A percentile compares a stretch with the other conserved stretches of the same genome.
phyloP scores from a whole-genome alignment of 129 eudicot species.

The Flaveria trinervia region DNA sequence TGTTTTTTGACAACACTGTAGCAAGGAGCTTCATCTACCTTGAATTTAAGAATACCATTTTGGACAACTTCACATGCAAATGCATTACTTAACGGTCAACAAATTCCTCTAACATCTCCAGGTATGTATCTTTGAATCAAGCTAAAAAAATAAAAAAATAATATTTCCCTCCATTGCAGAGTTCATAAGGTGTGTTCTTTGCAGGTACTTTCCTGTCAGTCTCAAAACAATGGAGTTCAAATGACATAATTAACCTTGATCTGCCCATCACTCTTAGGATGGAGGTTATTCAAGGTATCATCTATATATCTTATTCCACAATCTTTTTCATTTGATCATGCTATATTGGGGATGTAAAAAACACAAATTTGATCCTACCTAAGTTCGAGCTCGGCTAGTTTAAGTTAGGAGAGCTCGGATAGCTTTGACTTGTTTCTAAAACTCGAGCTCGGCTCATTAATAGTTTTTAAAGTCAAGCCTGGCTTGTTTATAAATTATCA shows the following conservation, averaged over 20 bases:
- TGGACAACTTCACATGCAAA: constrained; percentile 19
- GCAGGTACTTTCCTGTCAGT: constrained; percentile 69
- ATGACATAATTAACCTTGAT: constrained; percentile 58
- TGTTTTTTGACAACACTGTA: background rate
- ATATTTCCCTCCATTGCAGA: background rate
- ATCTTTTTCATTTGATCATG: background rate
- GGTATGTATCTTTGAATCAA: constrained; percentile 42
- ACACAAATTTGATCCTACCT: background rate
- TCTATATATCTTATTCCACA: background rate
- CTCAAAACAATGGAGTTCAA: constrained; percentile 54
- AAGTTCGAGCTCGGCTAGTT: no score
- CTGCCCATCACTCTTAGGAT: constrained; percentile 63
- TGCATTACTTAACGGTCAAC: constrained; percentile 50
- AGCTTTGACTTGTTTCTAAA: no score
- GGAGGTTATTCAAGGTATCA: constrained; percentile 75
- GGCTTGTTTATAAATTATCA: no score
- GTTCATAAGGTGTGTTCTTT: constrained; percentile 5
- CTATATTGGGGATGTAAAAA: background rate
- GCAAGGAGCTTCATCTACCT: constrained; percentile 38
- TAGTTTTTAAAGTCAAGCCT: no score
- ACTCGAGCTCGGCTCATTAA: no score
- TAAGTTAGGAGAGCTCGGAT: no score
- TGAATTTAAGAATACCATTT: constrained; percentile 25
- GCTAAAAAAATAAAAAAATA: background rate
- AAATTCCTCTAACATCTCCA: constrained; percentile 51